Conservation (phyloP, 2,329 filamentous ascomycete genomes). For the Aureobasidium sp. region DNA sequence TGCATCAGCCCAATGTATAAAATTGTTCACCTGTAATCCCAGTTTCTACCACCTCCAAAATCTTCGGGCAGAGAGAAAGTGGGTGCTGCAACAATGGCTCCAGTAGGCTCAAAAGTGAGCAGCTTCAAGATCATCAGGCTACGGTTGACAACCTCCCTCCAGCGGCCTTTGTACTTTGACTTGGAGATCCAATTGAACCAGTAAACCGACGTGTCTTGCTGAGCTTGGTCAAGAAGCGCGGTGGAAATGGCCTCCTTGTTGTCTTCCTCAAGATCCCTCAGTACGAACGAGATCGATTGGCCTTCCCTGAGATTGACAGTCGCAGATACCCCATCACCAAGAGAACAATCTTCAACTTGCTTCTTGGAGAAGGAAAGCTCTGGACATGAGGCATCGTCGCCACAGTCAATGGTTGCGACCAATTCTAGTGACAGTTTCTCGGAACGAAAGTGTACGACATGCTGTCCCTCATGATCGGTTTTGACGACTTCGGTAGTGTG, state of each 20-base stretch:
- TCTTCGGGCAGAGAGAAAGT: slow-evolving; percentile 54
- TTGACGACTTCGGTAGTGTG: slow-evolving; percentile 54
- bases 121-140: slow-evolving; percentile 70
- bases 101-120: slow-evolving; percentile 70
- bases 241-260: slow-evolving; percentile 56
- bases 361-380: slow-evolving; percentile 50
- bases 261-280: slow-evolving; percentile 55
- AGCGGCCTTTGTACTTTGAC: slow-evolving; percentile 64
- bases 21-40: slow-evolving; percentile 57
- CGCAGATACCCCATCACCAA: slow-evolving; percentile 58
- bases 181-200: slow-evolving; percentile 69
- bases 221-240: slow-evolving; percentile 52
- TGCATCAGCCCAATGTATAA: too few relatives aligned
- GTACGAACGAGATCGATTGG: slow-evolving; percentile 61
- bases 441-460: slow-evolving; percentile 53
- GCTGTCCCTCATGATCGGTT: slow-evolving; percentile 22
- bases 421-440: slow-evolving; percentile 55
- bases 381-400: slow-evolving; percentile 47
- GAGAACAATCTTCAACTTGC: slow-evolving; percentile 41
- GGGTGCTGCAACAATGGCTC: slow-evolving; percentile 68
- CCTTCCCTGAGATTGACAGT: slow-evolving; percentile 56
- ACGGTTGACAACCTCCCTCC: slow-evolving; percentile 63
- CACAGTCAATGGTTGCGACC: slow-evolving; percentile 59
- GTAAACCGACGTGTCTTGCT: slow-evolving; percentile 62
- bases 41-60: slow-evolving; percentile 54